Evolutionary conservation across 305 asterid species (phyloP), one percentile per base, ranked within the genome.

Genomic region (Petunia hybrid): DNA sequence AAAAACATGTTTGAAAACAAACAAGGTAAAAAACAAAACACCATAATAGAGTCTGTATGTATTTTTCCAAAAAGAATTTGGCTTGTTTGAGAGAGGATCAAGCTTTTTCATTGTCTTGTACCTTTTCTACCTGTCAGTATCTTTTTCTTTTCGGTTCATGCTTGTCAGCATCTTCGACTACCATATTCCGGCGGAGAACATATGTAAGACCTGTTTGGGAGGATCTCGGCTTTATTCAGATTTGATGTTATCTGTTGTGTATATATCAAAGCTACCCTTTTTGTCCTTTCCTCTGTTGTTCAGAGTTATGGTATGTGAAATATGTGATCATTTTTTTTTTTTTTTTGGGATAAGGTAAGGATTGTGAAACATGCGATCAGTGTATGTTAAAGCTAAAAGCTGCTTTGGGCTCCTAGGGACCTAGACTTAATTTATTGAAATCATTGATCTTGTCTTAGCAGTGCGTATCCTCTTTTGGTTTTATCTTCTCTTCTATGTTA

Each of bases 341-440:
- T 22, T 22, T 22, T 22, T 22, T 22, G 31, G 31, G 31, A 22
- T 22, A 22, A 22, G 31, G 31, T 22, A 22, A 22, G 31, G 31
- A 22, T 22, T 13, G 36, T 62, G 67, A 62, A 62, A 31, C 41
- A 31, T 62, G 31, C 35, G 41, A 62, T 62, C 63, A n/a, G 31
- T 43, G 57, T 16, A 43, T 4, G 57, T 68, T 43, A 46, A 68
- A 68, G 57, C 16, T 8, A 41, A 22, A 22, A 68, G 57, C 76
- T 16, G 40, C 4, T 68, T 42, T 67, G 75, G n/a, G 14, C 74
- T 14, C 42, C 31, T 22, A 22, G 31, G 31, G 31, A 22, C 5
- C 75, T 22, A 68, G 57, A 43, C 76, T 68, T 68, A 68, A 68
- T 36, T 14, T 68, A 22, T 43, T 68, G 76, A 43, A 68, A 68